Base-by-base conservation (phyloP, 148 eudicot species). In the Cornus suecica region DNA sequence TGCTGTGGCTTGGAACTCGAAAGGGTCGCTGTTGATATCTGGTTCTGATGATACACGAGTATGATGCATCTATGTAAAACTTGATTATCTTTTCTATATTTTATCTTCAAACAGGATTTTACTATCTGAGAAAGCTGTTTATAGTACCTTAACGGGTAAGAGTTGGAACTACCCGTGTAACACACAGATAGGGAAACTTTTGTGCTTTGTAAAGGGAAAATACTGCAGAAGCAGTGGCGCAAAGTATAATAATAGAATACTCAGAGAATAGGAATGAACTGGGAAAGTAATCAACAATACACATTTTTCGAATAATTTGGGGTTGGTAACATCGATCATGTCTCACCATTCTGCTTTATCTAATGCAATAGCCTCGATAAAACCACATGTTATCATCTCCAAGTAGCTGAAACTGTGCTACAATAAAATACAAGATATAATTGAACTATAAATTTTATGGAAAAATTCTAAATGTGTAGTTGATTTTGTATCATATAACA, bases 1-100 rank as follows among this genome's bases (percentile, higher is more conserved):
- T 84, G 79, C 97, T 70, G 84, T 95, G 32, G 89, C 97, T 73
- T 95, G 99, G 99, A 95, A 92, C 78, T 89, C 99, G 48, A 82
- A 76, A 52, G 99, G 99, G 82, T 91, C 99, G 5, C 89, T 95
- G 18, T 76, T 95, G 80, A 85, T 95, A 74, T 95, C 99, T 67
- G 99, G 99, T 80, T 95, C 99, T 74, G 99, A 95, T 80, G 99
- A 95, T 81, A 91, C 94, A 74, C 87, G 80, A 71, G 99, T 95
- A 88, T 76, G 81, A 60, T 71, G 28, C 51, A 3, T 37, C 76
- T 74, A 48, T 37, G 51, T 45, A 69, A 75, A 58, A 42, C 15
- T 62, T 79, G 2, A 32, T 72, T 32, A 48, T 56, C 60, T 42
- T 15, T 42, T 56, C 22, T 24, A 15, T 3, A 23, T 65, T 22